A percentile compares a stretch with the other conserved stretches of the same genome.
These are phyloP conservation scores for Blastosporella zonata DNA, from an alignment of 1,284 basidiomycete species.

Conservation along the genomic window DNA sequence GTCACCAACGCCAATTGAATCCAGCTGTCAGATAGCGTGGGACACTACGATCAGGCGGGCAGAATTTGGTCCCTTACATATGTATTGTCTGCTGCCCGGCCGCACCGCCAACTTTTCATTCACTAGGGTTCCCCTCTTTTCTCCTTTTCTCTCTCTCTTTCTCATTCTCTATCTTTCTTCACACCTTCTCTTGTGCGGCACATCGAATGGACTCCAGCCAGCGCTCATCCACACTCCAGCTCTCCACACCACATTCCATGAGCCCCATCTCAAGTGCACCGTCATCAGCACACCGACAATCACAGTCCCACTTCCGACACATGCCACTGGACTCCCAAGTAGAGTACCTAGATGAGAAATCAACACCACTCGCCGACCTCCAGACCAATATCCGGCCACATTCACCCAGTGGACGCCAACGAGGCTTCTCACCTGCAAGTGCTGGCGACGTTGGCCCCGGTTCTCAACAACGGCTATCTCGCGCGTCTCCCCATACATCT, in stretches of 20 bases:
- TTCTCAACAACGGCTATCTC: slow-evolving; percentile 9
- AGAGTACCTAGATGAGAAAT: slow-evolving; percentile 32
- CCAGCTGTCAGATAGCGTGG: slow-evolving; percentile 17
- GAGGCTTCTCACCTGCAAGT: slow-evolving; percentile 2
- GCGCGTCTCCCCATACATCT: slow-evolving; percentile 1
- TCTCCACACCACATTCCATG: slow-evolving; percentile 31
- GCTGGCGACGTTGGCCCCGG: slow-evolving; percentile 3
- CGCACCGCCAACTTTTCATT: slow-evolving; percentile 10
- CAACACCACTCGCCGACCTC: slow-evolving; percentile 20
- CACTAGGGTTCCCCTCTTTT: slow-evolving; percentile 18
- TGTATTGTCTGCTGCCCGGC: neutral
- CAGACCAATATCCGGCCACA: slow-evolving; percentile 7
- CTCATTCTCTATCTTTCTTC: slow-evolving; percentile 13
- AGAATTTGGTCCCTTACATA: slow-evolving; percentile 6
- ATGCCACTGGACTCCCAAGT: slow-evolving; percentile 29
- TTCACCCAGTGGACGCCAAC: slow-evolving; percentile 11
- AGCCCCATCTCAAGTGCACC: slow-evolving; percentile 27
- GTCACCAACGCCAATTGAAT: slow-evolving; percentile 9
- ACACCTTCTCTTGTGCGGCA: neutral
- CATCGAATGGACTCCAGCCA: slow-evolving; percentile 29
- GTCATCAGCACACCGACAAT: slow-evolving; percentile 23
- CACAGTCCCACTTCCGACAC: slow-evolving; percentile 35
- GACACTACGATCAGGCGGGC: slow-evolving; percentile 11
- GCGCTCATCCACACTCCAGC: slow-evolving; percentile 26
- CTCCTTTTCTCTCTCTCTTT: slow-evolving; percentile 1